Conservation (phyloP, 2,329 filamentous ascomycete species). For the Claviceps sp. region DNA sequence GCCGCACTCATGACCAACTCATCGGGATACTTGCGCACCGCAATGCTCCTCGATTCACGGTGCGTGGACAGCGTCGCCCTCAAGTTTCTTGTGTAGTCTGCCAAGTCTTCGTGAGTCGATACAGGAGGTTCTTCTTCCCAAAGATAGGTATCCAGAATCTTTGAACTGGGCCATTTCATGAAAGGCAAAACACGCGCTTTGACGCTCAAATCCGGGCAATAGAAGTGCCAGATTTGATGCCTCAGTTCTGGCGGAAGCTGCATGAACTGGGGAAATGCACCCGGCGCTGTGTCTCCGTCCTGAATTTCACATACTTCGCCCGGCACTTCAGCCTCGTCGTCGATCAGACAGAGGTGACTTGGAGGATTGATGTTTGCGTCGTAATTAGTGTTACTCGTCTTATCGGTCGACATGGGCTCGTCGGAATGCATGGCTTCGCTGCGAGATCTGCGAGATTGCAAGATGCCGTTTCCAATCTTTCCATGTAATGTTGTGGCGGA, state of each 20-base stretch:
- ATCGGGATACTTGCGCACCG: conserved; percentile 18
- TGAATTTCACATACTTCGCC: background rate
- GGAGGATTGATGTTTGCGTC: background rate
- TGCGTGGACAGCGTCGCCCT: conserved; percentile 21
- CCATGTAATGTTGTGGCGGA: too few species aligned
- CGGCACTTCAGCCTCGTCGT: conserved; percentile 7
- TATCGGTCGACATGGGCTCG: background rate
- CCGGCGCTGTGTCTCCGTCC: background rate
- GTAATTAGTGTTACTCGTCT: background rate
- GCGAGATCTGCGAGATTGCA: background rate
- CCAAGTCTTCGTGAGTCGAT: too few species aligned
- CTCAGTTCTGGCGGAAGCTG: conserved; percentile 22
- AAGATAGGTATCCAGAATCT: too few species aligned
- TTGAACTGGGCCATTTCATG: background rate
- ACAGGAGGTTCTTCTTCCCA: too few species aligned
- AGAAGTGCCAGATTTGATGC: conserved; percentile 19
- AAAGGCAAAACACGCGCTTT: conserved; percentile 12
- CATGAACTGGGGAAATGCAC: conserved; percentile 13
- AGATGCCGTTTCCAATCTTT: background rate
- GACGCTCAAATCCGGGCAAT: conserved; percentile 17
- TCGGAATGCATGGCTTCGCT: background rate
- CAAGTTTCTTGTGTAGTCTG: conserved; percentile 15
- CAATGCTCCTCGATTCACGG: conserved; percentile 22
- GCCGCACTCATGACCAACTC: conserved; percentile 15
- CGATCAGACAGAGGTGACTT: conserved; percentile 1